These are phyloP conservation scores for Areca catechu DNA, from an alignment of 176 grass and related monocot genomes.

Conservation along the genomic window DNA sequence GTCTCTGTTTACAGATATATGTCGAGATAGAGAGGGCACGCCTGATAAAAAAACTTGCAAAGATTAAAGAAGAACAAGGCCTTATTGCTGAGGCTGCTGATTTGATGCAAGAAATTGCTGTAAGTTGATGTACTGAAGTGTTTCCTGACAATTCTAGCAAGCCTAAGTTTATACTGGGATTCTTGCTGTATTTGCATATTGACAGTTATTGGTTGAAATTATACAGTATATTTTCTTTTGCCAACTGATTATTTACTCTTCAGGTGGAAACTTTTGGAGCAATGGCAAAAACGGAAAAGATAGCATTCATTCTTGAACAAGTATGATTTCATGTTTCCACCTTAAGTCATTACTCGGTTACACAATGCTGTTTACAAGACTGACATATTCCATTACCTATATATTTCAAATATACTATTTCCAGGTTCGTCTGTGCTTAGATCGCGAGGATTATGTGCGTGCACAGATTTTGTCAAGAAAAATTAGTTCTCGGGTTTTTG, in stretches of 20 bases:
- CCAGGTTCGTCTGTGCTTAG: constrained; percentile 84
- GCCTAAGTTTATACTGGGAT: no score
- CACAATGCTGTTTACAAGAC: no score
- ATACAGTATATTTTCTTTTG: no score
- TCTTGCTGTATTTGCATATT: not conserved
- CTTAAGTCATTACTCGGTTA: no score
- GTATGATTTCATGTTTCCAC: constrained; percentile 24
- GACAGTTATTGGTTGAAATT: no score
- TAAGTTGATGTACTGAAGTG: constrained; percentile 33
- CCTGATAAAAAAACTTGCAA: constrained; percentile 89
- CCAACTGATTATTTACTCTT: not conserved
- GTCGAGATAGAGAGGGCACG: constrained; percentile 97
- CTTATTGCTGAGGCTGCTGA: constrained; percentile 88
- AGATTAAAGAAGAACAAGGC: constrained; percentile 86
- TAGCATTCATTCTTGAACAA: constrained; percentile 96
- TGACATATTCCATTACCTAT: constrained; percentile 1
- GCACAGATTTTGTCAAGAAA: constrained; percentile 94
- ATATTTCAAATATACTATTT: constrained; percentile 3
- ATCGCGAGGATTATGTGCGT: constrained; percentile 75
- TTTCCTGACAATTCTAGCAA: not conserved
- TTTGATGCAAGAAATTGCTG: constrained; percentile 99
- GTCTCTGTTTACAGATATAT: constrained; percentile 52
- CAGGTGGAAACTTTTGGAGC: constrained; percentile 98
- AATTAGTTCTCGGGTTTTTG: constrained; percentile 82
- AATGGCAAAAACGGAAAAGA: constrained; percentile 95